Evolutionary conservation across 192 early-diverging fungal genomes (phyloP).

Genomic region (Allomyces macrogynus): DNA sequence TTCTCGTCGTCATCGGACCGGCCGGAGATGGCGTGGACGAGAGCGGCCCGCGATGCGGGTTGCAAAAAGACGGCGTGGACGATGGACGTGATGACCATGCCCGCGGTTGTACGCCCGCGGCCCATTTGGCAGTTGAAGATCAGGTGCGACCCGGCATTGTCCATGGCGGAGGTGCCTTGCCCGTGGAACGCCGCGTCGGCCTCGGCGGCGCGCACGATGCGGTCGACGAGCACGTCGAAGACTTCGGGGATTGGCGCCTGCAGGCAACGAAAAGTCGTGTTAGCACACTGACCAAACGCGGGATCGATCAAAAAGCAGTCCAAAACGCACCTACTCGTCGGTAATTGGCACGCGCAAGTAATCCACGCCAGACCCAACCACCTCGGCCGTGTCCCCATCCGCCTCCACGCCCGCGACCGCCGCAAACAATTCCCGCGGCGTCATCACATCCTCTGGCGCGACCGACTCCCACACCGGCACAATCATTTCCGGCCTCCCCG

Average conservation of each 20-base stretch:
- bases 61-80: slow-evolving; percentile 5
- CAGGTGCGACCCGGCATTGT: slow-evolving; percentile 13
- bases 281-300: too few species aligned
- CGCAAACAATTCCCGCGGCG: slow-evolving; percentile 32
- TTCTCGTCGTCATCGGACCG: too few species aligned
- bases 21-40: too few species aligned
- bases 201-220: slow-evolving; percentile 12
- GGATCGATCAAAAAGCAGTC: background rate
- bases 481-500: background rate
- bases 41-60: slow-evolving; percentile 3
- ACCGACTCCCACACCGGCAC: slow-evolving; percentile 35
- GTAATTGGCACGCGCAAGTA: slow-evolving; percentile 38
- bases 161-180: too few species aligned
- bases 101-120: slow-evolving; percentile 40
- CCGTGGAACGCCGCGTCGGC: background rate
- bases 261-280: slow-evolving; percentile 23
- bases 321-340: slow-evolving; percentile 2
- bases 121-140: slow-evolving; percentile 56
- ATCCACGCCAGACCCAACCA: slow-evolving; percentile 29
- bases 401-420: slow-evolving; percentile 29
- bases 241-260: slow-evolving; percentile 49
- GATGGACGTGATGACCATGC: slow-evolving; percentile 26
- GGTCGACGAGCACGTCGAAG: slow-evolving; percentile 32
- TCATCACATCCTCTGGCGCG: slow-evolving; percentile 23
- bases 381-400: slow-evolving; percentile 18